Conservation (phyloP, 208 protist genomes). For the Leishmania turanica region DNA sequence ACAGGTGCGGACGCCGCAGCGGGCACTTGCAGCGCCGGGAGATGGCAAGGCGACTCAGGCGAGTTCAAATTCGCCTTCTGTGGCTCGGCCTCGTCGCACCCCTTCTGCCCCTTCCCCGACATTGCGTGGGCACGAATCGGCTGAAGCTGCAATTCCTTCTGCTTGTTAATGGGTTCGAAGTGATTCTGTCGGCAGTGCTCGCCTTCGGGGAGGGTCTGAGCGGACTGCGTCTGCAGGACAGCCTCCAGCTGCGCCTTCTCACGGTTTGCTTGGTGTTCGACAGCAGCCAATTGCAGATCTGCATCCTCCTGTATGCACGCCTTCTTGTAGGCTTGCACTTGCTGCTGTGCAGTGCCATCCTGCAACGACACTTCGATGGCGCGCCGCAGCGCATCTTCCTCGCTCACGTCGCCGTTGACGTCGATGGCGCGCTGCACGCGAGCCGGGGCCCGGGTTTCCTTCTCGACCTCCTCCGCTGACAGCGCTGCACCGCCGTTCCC, state of each 20-base stretch:
- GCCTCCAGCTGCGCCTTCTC: constrained; percentile 79
- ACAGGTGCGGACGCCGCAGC: constrained; percentile 1
- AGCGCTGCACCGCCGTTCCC: neutral
- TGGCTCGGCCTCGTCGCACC: constrained; percentile 26
- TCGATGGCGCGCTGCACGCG: constrained; percentile 24
- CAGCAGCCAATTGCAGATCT: constrained; percentile 47
- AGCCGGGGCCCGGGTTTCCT: neutral
- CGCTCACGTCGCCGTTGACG: constrained; percentile 62
- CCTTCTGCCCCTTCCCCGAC: constrained; percentile 42
- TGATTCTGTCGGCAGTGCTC: constrained; percentile 40
- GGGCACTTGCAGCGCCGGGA: constrained; percentile 6
- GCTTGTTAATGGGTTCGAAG: constrained; percentile 39
- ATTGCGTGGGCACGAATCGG: constrained; percentile 53
- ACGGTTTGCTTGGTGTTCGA: constrained; percentile 44
- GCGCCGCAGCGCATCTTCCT: constrained; percentile 71
- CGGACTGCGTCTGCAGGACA: constrained; percentile 47
- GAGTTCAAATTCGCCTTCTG: constrained; percentile 15
- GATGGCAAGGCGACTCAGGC: constrained; percentile 4
- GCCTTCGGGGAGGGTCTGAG: neutral
- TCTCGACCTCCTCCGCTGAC: constrained; percentile 8
- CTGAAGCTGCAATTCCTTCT: constrained; percentile 58
- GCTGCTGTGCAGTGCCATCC: constrained; percentile 37
- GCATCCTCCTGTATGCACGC: constrained; percentile 73
- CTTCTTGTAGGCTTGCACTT: constrained; percentile 67
- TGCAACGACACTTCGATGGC: constrained; percentile 79